These are phyloP conservation scores for Mycena amicta DNA, from an alignment of 768 basidiomycete species.

Conservation along the genomic window DNA sequence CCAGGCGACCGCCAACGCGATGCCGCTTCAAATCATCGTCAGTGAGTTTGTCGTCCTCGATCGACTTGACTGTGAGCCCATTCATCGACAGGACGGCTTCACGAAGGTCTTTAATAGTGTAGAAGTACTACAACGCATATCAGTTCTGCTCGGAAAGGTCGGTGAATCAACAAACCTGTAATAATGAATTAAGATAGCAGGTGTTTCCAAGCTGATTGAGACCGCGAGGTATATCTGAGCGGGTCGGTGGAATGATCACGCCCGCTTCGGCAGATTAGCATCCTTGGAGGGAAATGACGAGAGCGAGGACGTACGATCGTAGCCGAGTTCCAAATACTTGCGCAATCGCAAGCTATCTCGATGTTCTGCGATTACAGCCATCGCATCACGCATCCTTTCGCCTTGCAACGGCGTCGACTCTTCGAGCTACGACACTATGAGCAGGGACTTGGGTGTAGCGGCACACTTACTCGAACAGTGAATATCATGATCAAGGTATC, in stretches of 20 bases:
- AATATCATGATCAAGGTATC: conserved; percentile 76
- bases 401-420: conserved; percentile 63
- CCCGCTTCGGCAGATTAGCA: conserved; percentile 52
- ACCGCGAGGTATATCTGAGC: conserved; percentile 77
- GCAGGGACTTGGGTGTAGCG: conserved; percentile 6
- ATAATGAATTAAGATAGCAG: conserved; percentile 81
- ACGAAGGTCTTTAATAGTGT: conserved; percentile 90
- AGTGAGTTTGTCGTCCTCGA: conserved; percentile 71
- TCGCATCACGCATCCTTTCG: conserved; percentile 73
- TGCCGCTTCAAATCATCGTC: conserved; percentile 83
- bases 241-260: conserved; percentile 53
- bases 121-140: conserved; percentile 73
- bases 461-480: conserved; percentile 60
- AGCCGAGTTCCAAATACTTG: conserved; percentile 64
- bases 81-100: conserved; percentile 69
- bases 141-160: background rate
- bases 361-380: conserved; percentile 73
- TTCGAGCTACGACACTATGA: conserved; percentile 51
- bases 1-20: conserved; percentile 84
- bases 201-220: conserved; percentile 89
- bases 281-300: background rate
- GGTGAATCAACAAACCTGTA: conserved; percentile 51
- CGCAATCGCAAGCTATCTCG: conserved; percentile 73
- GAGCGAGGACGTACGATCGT: conserved; percentile 64
- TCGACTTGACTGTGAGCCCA: conserved; percentile 51